phyloP scores from a whole-genome alignment of 305 asterid species.

The Plantago lanceolata region DNA sequence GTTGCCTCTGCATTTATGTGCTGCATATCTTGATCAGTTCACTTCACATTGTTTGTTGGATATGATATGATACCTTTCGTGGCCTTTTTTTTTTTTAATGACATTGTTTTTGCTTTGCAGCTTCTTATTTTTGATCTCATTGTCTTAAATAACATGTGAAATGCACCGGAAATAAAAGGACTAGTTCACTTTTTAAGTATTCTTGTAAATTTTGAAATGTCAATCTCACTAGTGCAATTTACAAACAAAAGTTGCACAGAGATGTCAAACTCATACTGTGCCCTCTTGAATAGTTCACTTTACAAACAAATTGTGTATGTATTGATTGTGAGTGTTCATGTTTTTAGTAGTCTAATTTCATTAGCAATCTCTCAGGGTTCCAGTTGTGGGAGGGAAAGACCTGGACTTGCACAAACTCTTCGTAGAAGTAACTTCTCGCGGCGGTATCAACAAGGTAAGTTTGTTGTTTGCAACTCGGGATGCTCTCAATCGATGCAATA shows the following conservation, averaged over 20 bases:
- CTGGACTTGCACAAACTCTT: slow-evolving; percentile 80
- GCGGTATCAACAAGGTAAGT: slow-evolving; percentile 69
- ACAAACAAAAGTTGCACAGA: not conserved
- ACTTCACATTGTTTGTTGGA: no score
- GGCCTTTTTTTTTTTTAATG: no score
- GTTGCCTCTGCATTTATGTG: no score
- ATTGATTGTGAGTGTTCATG: not conserved
- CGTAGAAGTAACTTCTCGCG: slow-evolving; percentile 78
- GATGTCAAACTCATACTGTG: not conserved
- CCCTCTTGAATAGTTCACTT: not conserved
- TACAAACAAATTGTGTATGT: no score
- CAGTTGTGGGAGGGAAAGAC: slow-evolving; percentile 67
- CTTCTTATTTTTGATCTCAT: no score
- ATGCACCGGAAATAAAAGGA: no score
- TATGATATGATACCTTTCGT: no score
- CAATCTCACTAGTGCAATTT: no score
- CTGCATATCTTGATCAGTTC: no score
- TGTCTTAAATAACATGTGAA: no score
- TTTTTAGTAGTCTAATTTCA: not conserved
- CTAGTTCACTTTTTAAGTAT: not conserved
- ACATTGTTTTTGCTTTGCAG: no score
- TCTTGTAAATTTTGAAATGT: not conserved
- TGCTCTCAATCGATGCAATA: not conserved
- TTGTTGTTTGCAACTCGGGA: not conserved
- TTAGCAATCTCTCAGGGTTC: slow-evolving; percentile 45